Conservation (phyloP, 208 protist species). For the Histomonas meleagridis region DNA sequence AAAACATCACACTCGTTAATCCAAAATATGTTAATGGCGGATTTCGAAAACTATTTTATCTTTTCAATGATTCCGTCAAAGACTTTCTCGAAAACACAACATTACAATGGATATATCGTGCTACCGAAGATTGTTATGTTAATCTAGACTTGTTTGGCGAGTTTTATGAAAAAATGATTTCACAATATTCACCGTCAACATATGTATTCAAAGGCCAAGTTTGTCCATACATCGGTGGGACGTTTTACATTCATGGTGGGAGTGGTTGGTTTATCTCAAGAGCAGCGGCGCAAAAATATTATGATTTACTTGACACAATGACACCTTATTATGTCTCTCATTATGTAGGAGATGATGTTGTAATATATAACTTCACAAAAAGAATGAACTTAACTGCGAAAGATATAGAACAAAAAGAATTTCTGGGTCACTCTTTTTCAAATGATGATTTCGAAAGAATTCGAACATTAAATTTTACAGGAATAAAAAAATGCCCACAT, state of each 20-base stretch:
- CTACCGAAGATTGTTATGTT: no score
- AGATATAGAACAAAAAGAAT: not conserved
- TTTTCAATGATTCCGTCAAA: no score
- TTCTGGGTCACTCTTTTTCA: not conserved
- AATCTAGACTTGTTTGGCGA: no score
- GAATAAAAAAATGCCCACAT: not conserved
- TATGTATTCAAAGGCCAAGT: no score
- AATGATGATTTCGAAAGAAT: not conserved
- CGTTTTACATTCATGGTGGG: slow-evolving; percentile 17
- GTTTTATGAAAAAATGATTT: no score
- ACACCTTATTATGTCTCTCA: not conserved
- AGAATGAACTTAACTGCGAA: not conserved
- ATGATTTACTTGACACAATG: not conserved
- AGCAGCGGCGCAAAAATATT: not conserved
- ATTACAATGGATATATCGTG: no score
- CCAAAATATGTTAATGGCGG: no score
- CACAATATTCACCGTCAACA: no score
- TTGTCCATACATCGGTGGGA: no score
- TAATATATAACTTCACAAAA: not conserved
- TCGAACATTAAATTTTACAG: not conserved
- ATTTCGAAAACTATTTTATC: no score
- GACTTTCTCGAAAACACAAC: no score
- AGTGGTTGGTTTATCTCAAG: not conserved
- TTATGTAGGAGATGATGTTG: not conserved
- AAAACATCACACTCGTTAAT: no score